These are phyloP conservation scores for Capsella bursapastoris DNA, from an alignment of 345 rosid genomes.

Conservation along the genomic window DNA sequence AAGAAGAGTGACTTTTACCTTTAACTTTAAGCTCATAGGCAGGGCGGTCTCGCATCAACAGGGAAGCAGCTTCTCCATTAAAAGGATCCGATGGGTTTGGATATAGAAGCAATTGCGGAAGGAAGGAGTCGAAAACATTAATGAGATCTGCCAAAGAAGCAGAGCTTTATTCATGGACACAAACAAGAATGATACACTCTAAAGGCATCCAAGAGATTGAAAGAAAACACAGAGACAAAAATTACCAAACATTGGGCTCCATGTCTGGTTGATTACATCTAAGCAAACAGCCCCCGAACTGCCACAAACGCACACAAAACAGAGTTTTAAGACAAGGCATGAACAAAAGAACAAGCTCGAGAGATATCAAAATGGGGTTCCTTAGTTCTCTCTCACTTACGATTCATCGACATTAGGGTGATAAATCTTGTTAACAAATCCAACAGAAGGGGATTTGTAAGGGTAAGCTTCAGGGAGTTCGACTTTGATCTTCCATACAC, in stretches of 20 bases:
- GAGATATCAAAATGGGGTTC: not conserved
- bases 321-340: not conserved
- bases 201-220: not conserved
- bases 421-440: conserved; percentile 70
- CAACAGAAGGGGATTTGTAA: conserved; percentile 65
- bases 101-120: conserved; percentile 79
- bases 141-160: conserved; percentile 59
- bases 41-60: conserved; percentile 61
- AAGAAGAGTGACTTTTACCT: conserved; percentile 46
- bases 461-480: conserved; percentile 95
- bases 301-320: conserved; percentile 23
- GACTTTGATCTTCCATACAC: conserved; percentile 92
- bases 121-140: conserved; percentile 78
- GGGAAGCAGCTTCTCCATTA: conserved; percentile 81
- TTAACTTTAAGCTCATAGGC: conserved; percentile 68
- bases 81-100: conserved; percentile 82
- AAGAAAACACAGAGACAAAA: not conserved
- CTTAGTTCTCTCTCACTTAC: conserved; percentile 37
- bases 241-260: conserved; percentile 79
- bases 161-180: not conserved
- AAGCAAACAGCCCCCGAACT: conserved; percentile 83
- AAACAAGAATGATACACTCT: conserved; percentile 1
- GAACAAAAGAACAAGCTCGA: not conserved
- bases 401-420: conserved; percentile 86
- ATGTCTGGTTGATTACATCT: conserved; percentile 87